Evolutionary conservation across 163 green algal species (phyloP).

Genomic region (Trebouxia gelatinosa): DNA sequence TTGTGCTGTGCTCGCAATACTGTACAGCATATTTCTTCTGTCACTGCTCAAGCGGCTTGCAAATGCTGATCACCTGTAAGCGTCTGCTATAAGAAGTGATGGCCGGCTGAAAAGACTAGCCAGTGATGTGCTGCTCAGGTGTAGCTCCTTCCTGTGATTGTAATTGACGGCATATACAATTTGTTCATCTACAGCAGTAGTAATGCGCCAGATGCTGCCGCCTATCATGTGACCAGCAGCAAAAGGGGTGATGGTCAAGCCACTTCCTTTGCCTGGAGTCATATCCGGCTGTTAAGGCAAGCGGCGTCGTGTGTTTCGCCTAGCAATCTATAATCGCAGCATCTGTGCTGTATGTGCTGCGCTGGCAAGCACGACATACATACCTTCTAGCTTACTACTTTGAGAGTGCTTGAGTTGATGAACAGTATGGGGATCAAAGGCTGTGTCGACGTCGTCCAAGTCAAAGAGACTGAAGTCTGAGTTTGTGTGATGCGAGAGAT

Average conservation of each 20-base stretch:
- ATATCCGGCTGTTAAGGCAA: too few species aligned
- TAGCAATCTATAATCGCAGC: too few species aligned
- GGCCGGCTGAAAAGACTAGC: slow-evolving; percentile 64
- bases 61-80: slow-evolving; percentile 31
- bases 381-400: slow-evolving; percentile 39
- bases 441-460: slow-evolving; percentile 84
- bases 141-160: slow-evolving; percentile 73
- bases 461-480: slow-evolving; percentile 76
- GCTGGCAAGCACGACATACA: too few species aligned
- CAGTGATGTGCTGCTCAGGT: slow-evolving; percentile 74
- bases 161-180: slow-evolving; percentile 88
- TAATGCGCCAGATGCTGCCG: slow-evolving; percentile 83
- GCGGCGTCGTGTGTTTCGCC: too few species aligned
- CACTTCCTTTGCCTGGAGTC: slow-evolving; percentile 44
- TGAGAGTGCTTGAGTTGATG: slow-evolving; percentile 65
- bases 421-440: slow-evolving; percentile 64
- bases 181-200: slow-evolving; percentile 48
- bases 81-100: slow-evolving; percentile 78
- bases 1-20: too few species aligned
- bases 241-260: slow-evolving; percentile 70
- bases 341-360: too few species aligned
- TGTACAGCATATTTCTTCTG: too few species aligned
- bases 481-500: slow-evolving; percentile 45
- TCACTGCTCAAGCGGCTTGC: too few species aligned
- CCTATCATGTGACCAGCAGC: slow-evolving; percentile 82